Percentiles rank a stretch among this genome's conserved stretches.
Evolutionary conservation across 2,329 filamentous ascomycete genomes (phyloP).

Genomic region (Penicillium corylophilum): DNA sequence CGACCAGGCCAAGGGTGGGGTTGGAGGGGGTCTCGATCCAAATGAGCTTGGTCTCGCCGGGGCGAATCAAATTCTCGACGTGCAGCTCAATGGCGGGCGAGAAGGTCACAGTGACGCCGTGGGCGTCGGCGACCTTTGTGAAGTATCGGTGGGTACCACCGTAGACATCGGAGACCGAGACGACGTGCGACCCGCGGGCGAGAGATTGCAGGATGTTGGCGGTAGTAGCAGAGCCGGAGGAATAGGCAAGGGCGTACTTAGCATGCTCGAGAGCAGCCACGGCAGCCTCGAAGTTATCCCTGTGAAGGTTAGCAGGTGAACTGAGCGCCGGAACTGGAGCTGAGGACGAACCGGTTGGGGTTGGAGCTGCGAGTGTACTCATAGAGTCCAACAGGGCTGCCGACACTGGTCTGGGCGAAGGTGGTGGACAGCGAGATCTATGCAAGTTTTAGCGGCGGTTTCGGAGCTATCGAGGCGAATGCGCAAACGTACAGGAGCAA

Average conservation of each 20-base stretch:
- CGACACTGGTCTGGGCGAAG: conserved; percentile 86
- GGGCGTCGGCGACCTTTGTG: conserved; percentile 92
- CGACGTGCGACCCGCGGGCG: conserved; percentile 85
- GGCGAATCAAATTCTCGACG: conserved; percentile 77
- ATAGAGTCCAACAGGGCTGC: conserved; percentile 80
- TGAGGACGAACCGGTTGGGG: conserved; percentile 67
- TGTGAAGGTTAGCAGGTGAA: conserved; percentile 22
- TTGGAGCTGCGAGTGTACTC: conserved; percentile 95
- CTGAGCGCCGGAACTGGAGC: not conserved
- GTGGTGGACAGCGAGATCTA: conserved; percentile 93
- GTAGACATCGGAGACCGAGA: conserved; percentile 96
- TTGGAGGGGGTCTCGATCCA: conserved; percentile 98
- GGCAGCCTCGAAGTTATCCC: conserved; percentile 88
- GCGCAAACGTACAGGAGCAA: conserved; percentile 64
- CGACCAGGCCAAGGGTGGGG: conserved; percentile 87
- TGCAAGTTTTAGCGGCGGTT: conserved; percentile 7
- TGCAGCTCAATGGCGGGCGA: conserved; percentile 89
- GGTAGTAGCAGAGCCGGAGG: conserved; percentile 89
- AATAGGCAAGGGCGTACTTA: conserved; percentile 88
- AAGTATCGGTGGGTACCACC: conserved; percentile 98
- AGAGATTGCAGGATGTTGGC: conserved; percentile 91
- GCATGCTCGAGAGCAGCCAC: conserved; percentile 91
- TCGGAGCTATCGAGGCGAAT: not conserved
- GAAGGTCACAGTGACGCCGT: conserved; percentile 93
- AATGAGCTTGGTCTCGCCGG: conserved; percentile 80